Evolutionary conservation across 805 yeast species (phyloP).

Genomic region (Ogataea angusta): DNA sequence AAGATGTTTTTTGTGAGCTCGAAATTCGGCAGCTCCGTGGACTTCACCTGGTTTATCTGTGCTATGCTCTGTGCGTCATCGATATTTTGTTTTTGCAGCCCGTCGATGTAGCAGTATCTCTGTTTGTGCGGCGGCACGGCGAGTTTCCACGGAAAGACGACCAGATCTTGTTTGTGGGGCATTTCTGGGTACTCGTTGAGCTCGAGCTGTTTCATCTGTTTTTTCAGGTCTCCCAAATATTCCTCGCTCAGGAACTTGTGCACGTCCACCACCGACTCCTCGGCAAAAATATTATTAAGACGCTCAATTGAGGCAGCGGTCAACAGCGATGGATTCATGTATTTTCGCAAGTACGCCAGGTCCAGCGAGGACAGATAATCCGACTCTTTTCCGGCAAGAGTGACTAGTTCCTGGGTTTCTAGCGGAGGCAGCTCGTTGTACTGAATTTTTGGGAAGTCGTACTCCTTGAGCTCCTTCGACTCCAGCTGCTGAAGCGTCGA

Average conservation of each 20-base stretch:
- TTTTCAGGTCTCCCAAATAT: slow-evolving; percentile 45
- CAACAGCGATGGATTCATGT: slow-evolving; percentile 54
- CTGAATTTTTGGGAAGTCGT: slow-evolving; percentile 71
- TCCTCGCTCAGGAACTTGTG: slow-evolving; percentile 57
- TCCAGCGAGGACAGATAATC: slow-evolving; percentile 34
- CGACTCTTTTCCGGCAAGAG: slow-evolving; percentile 26
- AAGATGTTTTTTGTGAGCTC: slow-evolving; percentile 21
- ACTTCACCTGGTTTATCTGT: slow-evolving; percentile 23
- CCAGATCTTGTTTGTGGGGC: slow-evolving; percentile 56
- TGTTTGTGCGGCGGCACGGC: slow-evolving; percentile 95
- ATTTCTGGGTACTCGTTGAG: slow-evolving; percentile 49
- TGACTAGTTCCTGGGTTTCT: slow-evolving; percentile 30
- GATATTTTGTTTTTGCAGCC: slow-evolving; percentile 39
- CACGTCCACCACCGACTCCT: slow-evolving; percentile 69
- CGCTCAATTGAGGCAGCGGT: slow-evolving; percentile 34
- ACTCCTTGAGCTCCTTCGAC: slow-evolving; percentile 70
- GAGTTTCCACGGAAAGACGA: slow-evolving; percentile 76
- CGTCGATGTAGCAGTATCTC: slow-evolving; percentile 79
- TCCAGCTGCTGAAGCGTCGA: slow-evolving; percentile 80
- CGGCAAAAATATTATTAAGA: slow-evolving; percentile 53
- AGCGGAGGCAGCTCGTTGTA: slow-evolving; percentile 25
- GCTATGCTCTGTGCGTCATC: slow-evolving; percentile 33
- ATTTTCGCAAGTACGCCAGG: slow-evolving; percentile 46
- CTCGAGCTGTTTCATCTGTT: slow-evolving; percentile 53
- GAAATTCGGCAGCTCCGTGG: slow-evolving; percentile 59